Percentiles rank a stretch among this genome's conserved stretches.
phyloP scores from a whole-genome alignment of 441 rosid genomes.

The Croton laevigatus region DNA sequence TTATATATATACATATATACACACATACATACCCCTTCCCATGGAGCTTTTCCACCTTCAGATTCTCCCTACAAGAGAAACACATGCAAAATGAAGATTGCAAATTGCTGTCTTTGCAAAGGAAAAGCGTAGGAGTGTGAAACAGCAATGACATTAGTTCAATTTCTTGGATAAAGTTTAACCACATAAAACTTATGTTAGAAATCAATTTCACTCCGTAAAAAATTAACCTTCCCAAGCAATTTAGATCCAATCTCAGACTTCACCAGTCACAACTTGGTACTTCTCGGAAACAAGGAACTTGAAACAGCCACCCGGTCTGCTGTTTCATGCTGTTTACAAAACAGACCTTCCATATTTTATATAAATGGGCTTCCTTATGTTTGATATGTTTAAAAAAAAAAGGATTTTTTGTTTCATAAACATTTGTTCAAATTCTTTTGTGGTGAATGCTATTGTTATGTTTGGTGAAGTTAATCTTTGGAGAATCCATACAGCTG shows the following conservation, averaged over 20 bases:
- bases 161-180: no score
- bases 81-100: not conserved
- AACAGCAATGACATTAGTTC: not conserved
- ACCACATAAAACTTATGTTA: not conserved
- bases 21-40: constrained; percentile 78
- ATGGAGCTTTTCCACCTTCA: constrained; percentile 62
- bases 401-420: no score
- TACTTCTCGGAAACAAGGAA: not conserved
- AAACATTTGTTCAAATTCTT: no score
- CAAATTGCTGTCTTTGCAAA: not conserved
- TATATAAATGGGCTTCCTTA: no score
- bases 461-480: no score
- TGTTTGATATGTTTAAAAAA: no score
- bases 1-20: constrained; percentile 4
- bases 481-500: no score
- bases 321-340: no score
- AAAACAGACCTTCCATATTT: not conserved
- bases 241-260: not conserved
- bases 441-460: no score
- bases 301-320: no score
- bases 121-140: not conserved
- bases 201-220: not conserved
- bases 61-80: constrained; percentile 48
- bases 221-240: not conserved
- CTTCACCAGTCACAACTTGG: not conserved